Conservation (phyloP, 148 eudicot species). For the Silene latifolia region DNA sequence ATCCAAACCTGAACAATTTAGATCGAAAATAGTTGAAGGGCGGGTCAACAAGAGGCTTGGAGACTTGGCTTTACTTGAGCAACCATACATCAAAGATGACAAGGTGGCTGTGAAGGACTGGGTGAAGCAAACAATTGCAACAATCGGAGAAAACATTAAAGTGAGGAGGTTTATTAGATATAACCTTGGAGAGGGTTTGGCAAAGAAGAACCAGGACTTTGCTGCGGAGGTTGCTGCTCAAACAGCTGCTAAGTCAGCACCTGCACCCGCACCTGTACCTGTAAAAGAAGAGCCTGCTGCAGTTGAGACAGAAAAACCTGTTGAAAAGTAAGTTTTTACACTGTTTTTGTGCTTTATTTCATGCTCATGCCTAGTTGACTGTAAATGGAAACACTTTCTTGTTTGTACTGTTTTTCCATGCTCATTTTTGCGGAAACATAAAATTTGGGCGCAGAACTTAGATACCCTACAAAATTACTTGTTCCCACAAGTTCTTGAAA, state of each 20-base stretch:
- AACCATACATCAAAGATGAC: conserved; percentile 88
- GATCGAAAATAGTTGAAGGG: conserved; percentile 87
- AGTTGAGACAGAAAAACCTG: conserved; percentile 45
- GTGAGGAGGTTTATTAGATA: conserved; percentile 73
- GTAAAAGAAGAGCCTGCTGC: conserved; percentile 47
- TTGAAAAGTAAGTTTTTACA: conserved; percentile 52
- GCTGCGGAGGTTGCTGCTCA: conserved; percentile 99
- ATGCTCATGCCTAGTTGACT: not conserved
- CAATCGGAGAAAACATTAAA: conserved; percentile 89
- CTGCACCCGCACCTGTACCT: conserved; percentile 28
- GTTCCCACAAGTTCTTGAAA: not conserved
- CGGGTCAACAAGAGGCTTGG: conserved; percentile 84
- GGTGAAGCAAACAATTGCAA: conserved; percentile 91
- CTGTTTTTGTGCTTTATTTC: not conserved
- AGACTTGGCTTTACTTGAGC: conserved; percentile 91
- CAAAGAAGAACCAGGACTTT: conserved; percentile 85
- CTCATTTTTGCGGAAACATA: not conserved
- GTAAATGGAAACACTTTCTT: not conserved
- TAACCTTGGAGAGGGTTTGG: conserved; percentile 91
- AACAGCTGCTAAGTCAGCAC: conserved; percentile 59
- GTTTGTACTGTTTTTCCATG: not conserved
- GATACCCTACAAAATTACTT: not conserved
- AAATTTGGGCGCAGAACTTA: not conserved
- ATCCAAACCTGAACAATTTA: conserved; percentile 86
- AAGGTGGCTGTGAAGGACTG: conserved; percentile 77